These are phyloP conservation scores for Polytrichum formosum DNA, from an alignment of 225 moss, liverwort and hornwort genomes.

Conservation along the genomic window DNA sequence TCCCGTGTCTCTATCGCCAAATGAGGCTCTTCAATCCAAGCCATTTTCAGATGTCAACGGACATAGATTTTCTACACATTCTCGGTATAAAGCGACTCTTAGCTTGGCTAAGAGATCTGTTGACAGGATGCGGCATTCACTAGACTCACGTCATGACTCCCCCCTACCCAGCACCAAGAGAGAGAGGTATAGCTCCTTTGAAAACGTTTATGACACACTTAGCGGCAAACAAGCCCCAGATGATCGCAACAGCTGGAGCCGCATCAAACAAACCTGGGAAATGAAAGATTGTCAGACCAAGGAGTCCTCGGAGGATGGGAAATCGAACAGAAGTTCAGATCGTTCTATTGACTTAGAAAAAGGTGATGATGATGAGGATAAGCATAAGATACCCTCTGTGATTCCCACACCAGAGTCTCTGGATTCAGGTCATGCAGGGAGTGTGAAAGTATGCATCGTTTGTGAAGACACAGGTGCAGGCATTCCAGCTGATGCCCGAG, in stretches of 20 bases:
- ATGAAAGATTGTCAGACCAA: not conserved
- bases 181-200: not conserved
- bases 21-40: no score
- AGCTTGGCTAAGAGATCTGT: conserved; percentile 1
- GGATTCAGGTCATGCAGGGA: not conserved
- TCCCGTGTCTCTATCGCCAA: not conserved
- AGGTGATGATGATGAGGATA: not conserved
- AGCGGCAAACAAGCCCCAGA: conserved; percentile 13
- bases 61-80: not conserved
- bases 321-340: no score
- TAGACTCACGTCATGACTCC: not conserved
- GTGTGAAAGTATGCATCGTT: conserved; percentile 5
- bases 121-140: conserved; percentile 3
- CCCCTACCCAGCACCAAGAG: not conserved
- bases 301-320: not conserved
- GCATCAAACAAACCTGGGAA: conserved; percentile 4
- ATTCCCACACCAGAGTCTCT: not conserved
- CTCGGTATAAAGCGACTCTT: not conserved
- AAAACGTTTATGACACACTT: conserved; percentile 8
- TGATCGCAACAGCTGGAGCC: conserved; percentile 16
- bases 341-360: not conserved
- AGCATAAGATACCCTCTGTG: not conserved
- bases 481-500: conserved; percentile 7
- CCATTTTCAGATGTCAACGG: no score
- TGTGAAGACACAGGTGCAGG: conserved; percentile 17